Evolutionary conservation across 306 rosid species (phyloP).

Genomic region (Lotus japonicus): DNA sequence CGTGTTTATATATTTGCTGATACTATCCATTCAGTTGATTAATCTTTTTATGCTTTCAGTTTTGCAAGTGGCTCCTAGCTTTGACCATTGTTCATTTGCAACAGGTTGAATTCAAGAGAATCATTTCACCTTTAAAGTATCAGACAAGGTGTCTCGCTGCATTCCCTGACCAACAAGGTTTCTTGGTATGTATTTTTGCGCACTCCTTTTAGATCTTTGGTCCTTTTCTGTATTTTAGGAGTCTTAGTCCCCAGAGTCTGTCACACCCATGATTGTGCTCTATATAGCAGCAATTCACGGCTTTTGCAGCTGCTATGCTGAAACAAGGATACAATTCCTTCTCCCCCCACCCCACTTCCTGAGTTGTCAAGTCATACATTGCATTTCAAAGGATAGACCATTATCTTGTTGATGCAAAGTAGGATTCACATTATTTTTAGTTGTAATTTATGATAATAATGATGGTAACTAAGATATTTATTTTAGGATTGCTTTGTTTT

Average conservation of each 20-base stretch:
- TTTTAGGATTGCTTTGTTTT: no score
- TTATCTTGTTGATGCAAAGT: background rate
- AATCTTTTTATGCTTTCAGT: background rate
- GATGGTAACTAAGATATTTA: no score
- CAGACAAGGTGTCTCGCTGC: slow-evolving; percentile 95
- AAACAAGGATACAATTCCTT: no score
- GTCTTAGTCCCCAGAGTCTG: background rate
- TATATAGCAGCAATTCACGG: no score
- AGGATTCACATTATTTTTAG: no score
- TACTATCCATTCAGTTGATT: background rate
- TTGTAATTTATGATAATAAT: no score
- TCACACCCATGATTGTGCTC: no score
- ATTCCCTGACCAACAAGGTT: slow-evolving; percentile 93
- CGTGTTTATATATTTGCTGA: background rate
- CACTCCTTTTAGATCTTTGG: slow-evolving; percentile 8
- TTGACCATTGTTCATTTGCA: slow-evolving; percentile 4
- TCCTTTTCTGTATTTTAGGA: slow-evolving; percentile 16
- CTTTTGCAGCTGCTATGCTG: no score
- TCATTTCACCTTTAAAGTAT: slow-evolving; percentile 76
- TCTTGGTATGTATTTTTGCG: slow-evolving; percentile 53
- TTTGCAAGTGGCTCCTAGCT: slow-evolving; percentile 2
- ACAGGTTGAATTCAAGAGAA: slow-evolving; percentile 77
- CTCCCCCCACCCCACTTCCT: no score
- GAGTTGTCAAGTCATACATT: no score
- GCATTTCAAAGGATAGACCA: no score